Conservation (phyloP, 1,284 basidiomycete species). For the Cryptococcus sp. region DNA sequence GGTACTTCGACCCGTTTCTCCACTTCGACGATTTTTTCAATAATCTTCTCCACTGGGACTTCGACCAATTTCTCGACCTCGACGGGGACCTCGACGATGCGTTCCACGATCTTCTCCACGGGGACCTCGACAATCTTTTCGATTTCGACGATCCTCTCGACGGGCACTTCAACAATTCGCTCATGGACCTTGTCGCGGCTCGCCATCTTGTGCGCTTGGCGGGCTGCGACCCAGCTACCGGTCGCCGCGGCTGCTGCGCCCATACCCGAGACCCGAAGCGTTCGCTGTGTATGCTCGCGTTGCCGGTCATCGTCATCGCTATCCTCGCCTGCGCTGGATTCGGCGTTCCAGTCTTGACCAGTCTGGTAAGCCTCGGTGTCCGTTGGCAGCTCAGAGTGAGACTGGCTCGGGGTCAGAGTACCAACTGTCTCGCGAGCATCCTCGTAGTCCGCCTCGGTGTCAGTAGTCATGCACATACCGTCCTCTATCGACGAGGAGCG, state of each 20-base stretch:
- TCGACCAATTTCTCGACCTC: constrained; percentile 47
- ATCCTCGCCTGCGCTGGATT: constrained; percentile 59
- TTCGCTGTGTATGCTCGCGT: constrained; percentile 20
- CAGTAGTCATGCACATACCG: constrained; percentile 60
- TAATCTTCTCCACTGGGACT: constrained; percentile 40
- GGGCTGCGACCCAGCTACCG: constrained; percentile 34
- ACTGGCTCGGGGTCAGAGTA: constrained; percentile 63
- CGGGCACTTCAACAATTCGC: constrained; percentile 41
- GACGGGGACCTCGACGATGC: constrained; percentile 46
- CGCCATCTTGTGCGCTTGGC: constrained; percentile 35
- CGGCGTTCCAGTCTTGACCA: constrained; percentile 48
- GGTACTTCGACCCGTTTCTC: constrained; percentile 52
- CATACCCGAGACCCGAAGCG: constrained; percentile 21
- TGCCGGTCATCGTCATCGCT: constrained; percentile 55
- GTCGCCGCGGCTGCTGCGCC: constrained; percentile 24
- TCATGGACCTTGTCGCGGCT: constrained; percentile 24
- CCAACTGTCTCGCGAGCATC: constrained; percentile 75
- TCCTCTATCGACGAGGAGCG: constrained; percentile 27
- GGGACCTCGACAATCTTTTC: constrained; percentile 47
- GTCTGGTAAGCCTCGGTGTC: constrained; percentile 47
- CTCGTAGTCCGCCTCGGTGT: constrained; percentile 71
- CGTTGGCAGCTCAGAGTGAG: constrained; percentile 63
- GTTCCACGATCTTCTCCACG: constrained; percentile 30
- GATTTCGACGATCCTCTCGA: constrained; percentile 37
- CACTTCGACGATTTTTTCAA: constrained; percentile 49